Conservation (phyloP, 371 early-diverging fungal genomes). For the Saksenaea oblongispora region DNA sequence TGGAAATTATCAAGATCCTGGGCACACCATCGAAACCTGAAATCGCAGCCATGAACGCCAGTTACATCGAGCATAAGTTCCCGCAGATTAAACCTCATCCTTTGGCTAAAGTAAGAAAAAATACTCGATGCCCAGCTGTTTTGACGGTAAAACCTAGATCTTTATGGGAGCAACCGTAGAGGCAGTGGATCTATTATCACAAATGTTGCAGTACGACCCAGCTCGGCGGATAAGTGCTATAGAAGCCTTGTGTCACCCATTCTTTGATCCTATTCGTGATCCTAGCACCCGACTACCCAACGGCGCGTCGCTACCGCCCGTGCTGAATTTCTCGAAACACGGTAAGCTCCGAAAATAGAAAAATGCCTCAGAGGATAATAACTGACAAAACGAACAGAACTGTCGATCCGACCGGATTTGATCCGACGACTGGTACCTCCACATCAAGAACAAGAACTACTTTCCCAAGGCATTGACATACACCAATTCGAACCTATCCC, state of each 20-base stretch:
- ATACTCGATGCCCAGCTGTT: background rate
- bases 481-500: conserved; percentile 39
- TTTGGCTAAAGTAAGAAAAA: conserved; percentile 69
- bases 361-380: background rate
- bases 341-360: conserved; percentile 57
- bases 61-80: conserved; percentile 97
- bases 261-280: conserved; percentile 93
- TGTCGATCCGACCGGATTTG: conserved; percentile 55
- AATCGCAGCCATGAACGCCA: conserved; percentile 95
- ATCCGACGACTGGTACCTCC: conserved; percentile 63
- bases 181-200: conserved; percentile 83
- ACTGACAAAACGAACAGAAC: conserved; percentile 24
- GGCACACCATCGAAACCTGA: conserved; percentile 98
- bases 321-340: conserved; percentile 85
- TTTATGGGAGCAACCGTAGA: conserved; percentile 76
- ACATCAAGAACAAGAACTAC: conserved; percentile 57
- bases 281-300: conserved; percentile 78
- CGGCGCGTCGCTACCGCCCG: conserved; percentile 79
- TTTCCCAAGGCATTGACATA: conserved; percentile 43
- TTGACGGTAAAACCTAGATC: conserved; percentile 40
- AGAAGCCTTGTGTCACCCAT: conserved; percentile 92
- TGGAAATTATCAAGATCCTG: conserved; percentile 98
- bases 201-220: conserved; percentile 95
- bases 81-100: conserved; percentile 96
- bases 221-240: conserved; percentile 84